Base-by-base conservation (phyloP, 2,329 filamentous ascomycete genomes). In the Ascomycota sp. region DNA sequence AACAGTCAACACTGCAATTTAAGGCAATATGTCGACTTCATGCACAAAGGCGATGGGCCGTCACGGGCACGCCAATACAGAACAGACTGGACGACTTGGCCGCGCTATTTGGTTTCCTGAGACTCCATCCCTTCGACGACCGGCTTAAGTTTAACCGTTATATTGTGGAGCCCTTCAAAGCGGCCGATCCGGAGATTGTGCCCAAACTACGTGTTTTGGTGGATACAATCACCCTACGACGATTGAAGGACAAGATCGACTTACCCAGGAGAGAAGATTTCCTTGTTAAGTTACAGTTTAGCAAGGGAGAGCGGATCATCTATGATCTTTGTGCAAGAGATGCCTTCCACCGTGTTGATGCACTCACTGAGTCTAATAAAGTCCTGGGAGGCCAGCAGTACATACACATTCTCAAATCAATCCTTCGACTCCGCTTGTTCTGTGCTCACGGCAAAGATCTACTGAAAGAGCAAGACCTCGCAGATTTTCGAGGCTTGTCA, bases 61-160 rank as follows among this genome's bases (percentile, higher is more conserved):
- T 95, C n/a, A 95, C 89, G 0, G 89, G 86, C 35, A 95, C 89
- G 0, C 89, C 84, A 0, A 80, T 95, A 7, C 86, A 95, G 53
- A 98, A 98, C 48, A 75, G 80, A 4, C 64, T 95, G 2, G 83
- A 91, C 41, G 89, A 98, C 50, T 64, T 95, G 16, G 79, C 81
- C 10, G 79, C 86, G 1, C 61, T 95, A 3, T 72, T 92, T 37
- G 79, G 76, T 26, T 95, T 95, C 47, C 59, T 95, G 30, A 72
- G 78, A 10, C 61, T 95, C 10, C 72, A 73, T 44, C 86, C 86
- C 0, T 95, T 95, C 46, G 73, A 92, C 39, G 76, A 86, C 33
- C 68, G 71, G 35, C 59, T 61, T 35, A 72, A 72, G 33, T 98
- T 93, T 49, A 66, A 72, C 5, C 70, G 79, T 36, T 72, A 78